Evolutionary conservation across 768 basidiomycete genomes (phyloP), one percentile per base, ranked within the genome.

Genomic region (Chiua virens): DNA sequence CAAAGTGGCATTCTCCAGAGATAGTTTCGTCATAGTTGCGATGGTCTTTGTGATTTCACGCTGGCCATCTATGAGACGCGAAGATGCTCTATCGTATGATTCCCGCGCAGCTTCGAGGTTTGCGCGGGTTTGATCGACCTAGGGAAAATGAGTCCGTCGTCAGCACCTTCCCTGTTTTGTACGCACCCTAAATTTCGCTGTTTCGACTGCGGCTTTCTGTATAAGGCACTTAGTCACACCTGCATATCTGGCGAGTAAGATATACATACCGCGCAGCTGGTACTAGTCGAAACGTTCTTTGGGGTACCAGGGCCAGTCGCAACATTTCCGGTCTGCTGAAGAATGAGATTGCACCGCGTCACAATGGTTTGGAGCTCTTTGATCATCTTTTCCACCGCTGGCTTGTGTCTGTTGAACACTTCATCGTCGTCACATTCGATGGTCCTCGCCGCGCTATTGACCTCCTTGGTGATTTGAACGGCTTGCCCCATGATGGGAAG

Each of bases 71-170:
- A 59, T 59, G 22, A 59, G 39, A 21, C 53, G 57, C 11, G 38
- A 11, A 20, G 57, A 49, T 5, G 50, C 49, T 28, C 28, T 55
- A 37, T 55, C 53, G 15, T 59, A 59, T 1, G 57, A 59, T 3
- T 46, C 57, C 23, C 58, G 49, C 37, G 58, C 47, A 5, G 47
- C 53, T 46, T 59, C 58, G n/a, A 59, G 49, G 25, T 59, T 59
- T 23, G 47, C 58, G 7, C 58, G 58, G 9, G 58, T 59, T 54
- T 59, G 58, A 42, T 59, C 57, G 15, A 59, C 57, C 58, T 59
- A 4, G 11, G 20, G 11, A 30, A 17, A 37, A 21, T 46, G 8
- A 25, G 35, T 5, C 17, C 9, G 11, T 21, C 38, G 10, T 36
- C 20, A 13, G 23, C 3, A 22, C 1, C 13, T 36, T 30, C n/a